Base-by-base conservation (phyloP, 2,329 filamentous ascomycete genomes). In the Aureobasidium zeae region DNA sequence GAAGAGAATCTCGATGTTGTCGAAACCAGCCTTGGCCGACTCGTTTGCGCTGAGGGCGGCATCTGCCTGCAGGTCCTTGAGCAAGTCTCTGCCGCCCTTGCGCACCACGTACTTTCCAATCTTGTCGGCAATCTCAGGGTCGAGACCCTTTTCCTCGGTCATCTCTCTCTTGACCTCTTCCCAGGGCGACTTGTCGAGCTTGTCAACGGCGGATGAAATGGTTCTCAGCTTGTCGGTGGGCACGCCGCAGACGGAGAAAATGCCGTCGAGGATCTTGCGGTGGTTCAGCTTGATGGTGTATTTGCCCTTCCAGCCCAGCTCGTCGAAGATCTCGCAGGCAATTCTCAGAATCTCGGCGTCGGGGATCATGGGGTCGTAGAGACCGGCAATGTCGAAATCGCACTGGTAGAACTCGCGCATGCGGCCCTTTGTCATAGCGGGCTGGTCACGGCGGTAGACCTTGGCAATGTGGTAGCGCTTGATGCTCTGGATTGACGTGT, bases 371-470 rank as follows among this genome's bases (percentile, higher is more conserved):
- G 85, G 67, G 60, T 94, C 89, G 67, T 86, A 93, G 30, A 69
- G 71, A 49, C 88, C 87, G 10, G 88, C 88, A 65, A 95, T 89
- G 61, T 95, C 88, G 59, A 95, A 93, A 66, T 96, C 89, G 68
- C 88, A 95, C 65, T 95, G 88, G 69, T 93, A 94, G 65, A 94
- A 94, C 66, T 95, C 89, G 57, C 89, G 77, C 83, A 94, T 91
- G 43, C 88, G 79, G 39, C 88, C 89, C 62, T 93, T 91, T 49
- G 82, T 85, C 68, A 95, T 86, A 49, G 86, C 83, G 17, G 83
- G 83, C 62, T 87, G 82, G 62, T 88, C 83, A 61, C 83, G 69
- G 49, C 83, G 73, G 67, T 87, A 88, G 39, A 94, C 88, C 68
- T 94, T 94, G 54, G 86, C 87, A 54, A 96, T 88, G 68, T 94